phyloP scores from a whole-genome alignment of 441 rosid genomes.

The Macaranga tanarius region DNA sequence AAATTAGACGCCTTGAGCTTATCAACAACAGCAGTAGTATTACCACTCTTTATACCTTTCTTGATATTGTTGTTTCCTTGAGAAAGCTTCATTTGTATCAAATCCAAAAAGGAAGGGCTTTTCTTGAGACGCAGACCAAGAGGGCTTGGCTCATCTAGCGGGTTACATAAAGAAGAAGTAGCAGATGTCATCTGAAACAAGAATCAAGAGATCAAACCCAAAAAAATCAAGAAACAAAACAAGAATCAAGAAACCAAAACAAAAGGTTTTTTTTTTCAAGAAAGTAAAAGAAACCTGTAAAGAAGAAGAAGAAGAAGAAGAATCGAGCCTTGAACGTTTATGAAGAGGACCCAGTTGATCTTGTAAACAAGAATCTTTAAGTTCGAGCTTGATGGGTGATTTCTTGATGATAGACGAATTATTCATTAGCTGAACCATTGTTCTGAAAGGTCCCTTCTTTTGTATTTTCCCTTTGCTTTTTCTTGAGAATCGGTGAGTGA shows the following conservation, averaged over 20 bases:
- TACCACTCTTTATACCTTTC: slow-evolving; percentile 39
- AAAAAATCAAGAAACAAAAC: background rate
- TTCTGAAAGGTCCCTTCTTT: too few relatives aligned
- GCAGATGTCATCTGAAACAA: slow-evolving; percentile 3
- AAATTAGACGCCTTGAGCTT: slow-evolving; percentile 98
- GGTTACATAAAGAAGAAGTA: slow-evolving; percentile 40
- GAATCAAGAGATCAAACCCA: too few relatives aligned
- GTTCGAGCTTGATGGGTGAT: slow-evolving; percentile 36
- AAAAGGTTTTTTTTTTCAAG: background rate
- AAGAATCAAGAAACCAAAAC: background rate
- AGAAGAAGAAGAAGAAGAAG: slow-evolving; percentile 4
- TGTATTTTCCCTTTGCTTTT: too few relatives aligned
- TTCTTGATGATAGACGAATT: slow-evolving; percentile 23
- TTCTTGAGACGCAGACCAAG: slow-evolving; percentile 84
- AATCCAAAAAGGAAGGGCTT: slow-evolving; percentile 90
- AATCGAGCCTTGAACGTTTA: slow-evolving; percentile 37
- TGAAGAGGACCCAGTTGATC: slow-evolving; percentile 35
- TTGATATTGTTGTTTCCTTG: slow-evolving; percentile 40
- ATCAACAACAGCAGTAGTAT: slow-evolving; percentile 43
- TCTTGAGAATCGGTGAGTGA: background rate
- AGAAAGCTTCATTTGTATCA: slow-evolving; percentile 89
- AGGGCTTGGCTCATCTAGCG: slow-evolving; percentile 93
- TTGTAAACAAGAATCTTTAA: slow-evolving; percentile 28
- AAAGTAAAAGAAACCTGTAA: slow-evolving; percentile 23
- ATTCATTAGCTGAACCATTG: slow-evolving; percentile 48